Evolutionary conservation across 2,329 filamentous ascomycete species (phyloP).

Genomic region (Fusarium brevicatenulatum): DNA sequence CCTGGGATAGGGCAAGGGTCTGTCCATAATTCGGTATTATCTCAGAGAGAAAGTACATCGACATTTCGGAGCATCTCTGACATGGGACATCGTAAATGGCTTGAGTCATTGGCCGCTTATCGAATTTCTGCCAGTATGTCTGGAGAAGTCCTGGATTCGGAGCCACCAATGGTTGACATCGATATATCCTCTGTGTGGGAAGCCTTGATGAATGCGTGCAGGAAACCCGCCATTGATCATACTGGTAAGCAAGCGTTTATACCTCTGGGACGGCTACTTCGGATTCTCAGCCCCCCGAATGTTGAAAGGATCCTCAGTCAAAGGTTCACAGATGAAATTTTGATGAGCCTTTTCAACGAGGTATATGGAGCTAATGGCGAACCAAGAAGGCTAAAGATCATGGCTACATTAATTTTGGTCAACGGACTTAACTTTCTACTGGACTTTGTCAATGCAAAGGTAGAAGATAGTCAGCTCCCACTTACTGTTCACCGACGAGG

Average conservation of each 20-base stretch:
- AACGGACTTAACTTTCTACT: not conserved
- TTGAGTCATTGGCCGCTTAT: not conserved
- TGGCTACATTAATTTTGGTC: not conserved
- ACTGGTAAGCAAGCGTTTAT: not conserved
- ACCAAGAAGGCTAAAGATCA: not conserved
- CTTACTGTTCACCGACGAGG: not conserved
- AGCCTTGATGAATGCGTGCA: not conserved
- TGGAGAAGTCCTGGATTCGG: not conserved
- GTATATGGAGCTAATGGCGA: not conserved
- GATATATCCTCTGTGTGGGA: not conserved
- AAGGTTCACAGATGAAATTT: not conserved
- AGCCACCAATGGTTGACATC: not conserved
- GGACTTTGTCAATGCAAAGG: not conserved
- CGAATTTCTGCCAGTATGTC: accelerated
- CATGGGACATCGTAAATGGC: not conserved
- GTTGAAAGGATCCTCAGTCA: not conserved
- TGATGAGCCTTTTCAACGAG: not conserved
- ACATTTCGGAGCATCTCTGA: not conserved
- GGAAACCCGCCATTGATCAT: not conserved
- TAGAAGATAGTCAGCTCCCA: not conserved
- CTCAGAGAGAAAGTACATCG: not conserved
- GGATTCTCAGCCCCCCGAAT: not conserved
- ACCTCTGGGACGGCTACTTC: not conserved
- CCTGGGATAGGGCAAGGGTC: not conserved
- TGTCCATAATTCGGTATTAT: not conserved